Percentiles rank a stretch among this genome's conserved stretches.
These are phyloP conservation scores for Achaetomiella virescens DNA, from an alignment of 495 filamentous ascomycete species.

Conservation along the genomic window DNA sequence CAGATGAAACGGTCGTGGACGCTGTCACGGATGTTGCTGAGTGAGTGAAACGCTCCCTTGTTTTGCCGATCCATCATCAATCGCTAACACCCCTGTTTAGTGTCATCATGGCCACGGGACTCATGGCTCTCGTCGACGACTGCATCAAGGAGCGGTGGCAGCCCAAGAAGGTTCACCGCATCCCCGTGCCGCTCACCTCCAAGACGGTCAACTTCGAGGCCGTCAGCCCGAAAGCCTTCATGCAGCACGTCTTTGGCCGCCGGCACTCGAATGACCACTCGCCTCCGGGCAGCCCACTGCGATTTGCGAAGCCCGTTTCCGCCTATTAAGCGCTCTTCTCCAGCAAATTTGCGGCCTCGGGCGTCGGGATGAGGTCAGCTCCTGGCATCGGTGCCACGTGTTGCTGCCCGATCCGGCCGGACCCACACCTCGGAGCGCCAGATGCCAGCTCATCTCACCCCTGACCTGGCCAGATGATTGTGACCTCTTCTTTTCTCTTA, in stretches of 20 bases:
- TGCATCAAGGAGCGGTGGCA: constrained; percentile 79
- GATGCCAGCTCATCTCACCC: background rate
- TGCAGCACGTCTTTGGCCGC: constrained; percentile 74
- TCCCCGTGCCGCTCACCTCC: constrained; percentile 51
- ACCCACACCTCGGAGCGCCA: background rate
- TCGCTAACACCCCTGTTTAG: constrained; percentile 39
- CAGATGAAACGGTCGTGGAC: constrained; percentile 59
- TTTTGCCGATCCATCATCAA: background rate
- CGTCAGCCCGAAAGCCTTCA: constrained; percentile 63
- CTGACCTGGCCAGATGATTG: background rate
- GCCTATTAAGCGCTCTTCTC: constrained; percentile 26
- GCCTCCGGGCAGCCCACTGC: constrained; percentile 34
- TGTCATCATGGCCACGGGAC: constrained; percentile 81
- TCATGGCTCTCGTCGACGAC: constrained; percentile 88
- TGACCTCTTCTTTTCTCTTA: too few relatives aligned
- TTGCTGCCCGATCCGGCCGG: constrained; percentile 12
- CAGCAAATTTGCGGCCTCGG: too few relatives aligned
- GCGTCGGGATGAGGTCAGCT: background rate
- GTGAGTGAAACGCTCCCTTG: constrained; percentile 53
- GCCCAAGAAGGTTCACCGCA: constrained; percentile 52
- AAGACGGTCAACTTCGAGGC: constrained; percentile 60
- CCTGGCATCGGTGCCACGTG: constrained; percentile 10
- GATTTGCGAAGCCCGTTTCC: constrained; percentile 32
- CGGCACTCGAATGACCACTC: constrained; percentile 36
- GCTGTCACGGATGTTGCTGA: constrained; percentile 77